Percentiles rank a stretch among this genome's conserved stretches.
Evolutionary conservation across 2,329 filamentous ascomycete species (phyloP).

Genomic region (Fusarium caatingaense): DNA sequence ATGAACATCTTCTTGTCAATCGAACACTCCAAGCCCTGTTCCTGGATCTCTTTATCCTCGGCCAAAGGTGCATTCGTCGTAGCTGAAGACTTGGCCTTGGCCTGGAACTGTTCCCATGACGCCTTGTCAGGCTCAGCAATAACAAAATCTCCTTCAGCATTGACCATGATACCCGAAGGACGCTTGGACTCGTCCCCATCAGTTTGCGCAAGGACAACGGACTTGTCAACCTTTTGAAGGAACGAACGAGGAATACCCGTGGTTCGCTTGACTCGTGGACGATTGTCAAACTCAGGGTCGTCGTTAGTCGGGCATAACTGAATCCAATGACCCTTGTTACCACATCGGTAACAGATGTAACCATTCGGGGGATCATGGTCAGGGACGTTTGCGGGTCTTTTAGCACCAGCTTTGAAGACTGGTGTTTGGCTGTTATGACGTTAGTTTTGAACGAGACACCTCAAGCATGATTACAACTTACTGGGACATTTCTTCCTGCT

Average conservation of each 20-base stretch:
- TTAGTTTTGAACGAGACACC: conserved; percentile 47
- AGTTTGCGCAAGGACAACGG: conserved; percentile 77
- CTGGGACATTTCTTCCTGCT: conserved; percentile 94
- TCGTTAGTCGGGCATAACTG: conserved; percentile 98
- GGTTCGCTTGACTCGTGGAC: conserved; percentile 92
- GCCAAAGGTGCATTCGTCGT: conserved; percentile 81
- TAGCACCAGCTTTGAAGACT: conserved; percentile 69
- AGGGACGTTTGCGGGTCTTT: conserved; percentile 80
- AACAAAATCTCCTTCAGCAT: conserved; percentile 96
- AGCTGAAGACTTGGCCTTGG: conserved; percentile 88
- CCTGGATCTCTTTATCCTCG: conserved; percentile 87
- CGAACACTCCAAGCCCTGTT: conserved; percentile 89
- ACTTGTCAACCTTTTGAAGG: conserved; percentile 94
- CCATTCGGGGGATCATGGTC: conserved; percentile 93
- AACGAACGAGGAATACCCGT: conserved; percentile 97
- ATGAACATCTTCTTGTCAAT: conserved; percentile 98
- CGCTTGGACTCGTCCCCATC: conserved; percentile 86
- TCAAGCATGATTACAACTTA: conserved; percentile 52
- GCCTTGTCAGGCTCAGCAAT: conserved; percentile 95
- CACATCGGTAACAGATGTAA: conserved; percentile 96
- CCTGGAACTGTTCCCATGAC: conserved; percentile 96
- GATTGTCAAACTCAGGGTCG: conserved; percentile 94
- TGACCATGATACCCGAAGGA: conserved; percentile 93
- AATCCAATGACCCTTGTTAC: conserved; percentile 99
- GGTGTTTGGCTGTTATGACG: conserved; percentile 66